A percentile compares a stretch with the other conserved stretches of the same genome.
Conservation (phyloP, 352 stramenopile genomes). For the Pythium coloratum region DNA sequence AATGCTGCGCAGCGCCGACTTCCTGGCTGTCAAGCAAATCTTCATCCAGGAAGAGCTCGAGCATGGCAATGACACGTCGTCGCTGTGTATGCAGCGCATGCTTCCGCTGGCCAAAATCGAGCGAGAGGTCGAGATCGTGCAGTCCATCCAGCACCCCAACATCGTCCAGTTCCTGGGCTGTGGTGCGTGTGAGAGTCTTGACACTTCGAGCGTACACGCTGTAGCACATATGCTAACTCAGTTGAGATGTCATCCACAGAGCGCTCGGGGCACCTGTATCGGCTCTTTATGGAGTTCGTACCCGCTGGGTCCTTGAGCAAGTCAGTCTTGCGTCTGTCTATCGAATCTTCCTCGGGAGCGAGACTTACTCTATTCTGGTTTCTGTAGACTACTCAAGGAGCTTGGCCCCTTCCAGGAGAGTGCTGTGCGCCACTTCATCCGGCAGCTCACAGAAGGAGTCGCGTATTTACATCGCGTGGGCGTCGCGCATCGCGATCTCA, state of each 20-base stretch:
- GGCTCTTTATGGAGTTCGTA: conserved; percentile 89
- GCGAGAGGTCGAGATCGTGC: conserved; percentile 52
- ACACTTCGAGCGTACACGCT: too few relatives aligned
- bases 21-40: conserved; percentile 89
- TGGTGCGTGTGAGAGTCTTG: conserved; percentile 30
- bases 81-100: conserved; percentile 55
- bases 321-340: conserved; percentile 17
- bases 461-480: conserved; percentile 67
- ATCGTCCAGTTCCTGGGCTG: conserved; percentile 61
- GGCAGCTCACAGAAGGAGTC: conserved; percentile 62
- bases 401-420: conserved; percentile 74
- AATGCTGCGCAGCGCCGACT: conserved; percentile 51
- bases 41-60: conserved; percentile 74
- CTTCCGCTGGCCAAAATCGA: conserved; percentile 57
- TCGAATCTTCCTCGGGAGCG: not conserved
- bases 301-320: conserved; percentile 75
- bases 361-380: not conserved
- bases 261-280: conserved; percentile 46
- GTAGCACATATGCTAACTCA: too few relatives aligned
- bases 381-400: conserved; percentile 68
- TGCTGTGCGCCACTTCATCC: conserved; percentile 55
- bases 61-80: conserved; percentile 67
- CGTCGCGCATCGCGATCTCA: conserved; percentile 87
- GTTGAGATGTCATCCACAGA: conserved; percentile 29
- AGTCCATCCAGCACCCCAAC: conserved; percentile 54